phyloP scores from a whole-genome alignment of 2,329 filamentous ascomycete species.

The Xylaria sp. region DNA sequence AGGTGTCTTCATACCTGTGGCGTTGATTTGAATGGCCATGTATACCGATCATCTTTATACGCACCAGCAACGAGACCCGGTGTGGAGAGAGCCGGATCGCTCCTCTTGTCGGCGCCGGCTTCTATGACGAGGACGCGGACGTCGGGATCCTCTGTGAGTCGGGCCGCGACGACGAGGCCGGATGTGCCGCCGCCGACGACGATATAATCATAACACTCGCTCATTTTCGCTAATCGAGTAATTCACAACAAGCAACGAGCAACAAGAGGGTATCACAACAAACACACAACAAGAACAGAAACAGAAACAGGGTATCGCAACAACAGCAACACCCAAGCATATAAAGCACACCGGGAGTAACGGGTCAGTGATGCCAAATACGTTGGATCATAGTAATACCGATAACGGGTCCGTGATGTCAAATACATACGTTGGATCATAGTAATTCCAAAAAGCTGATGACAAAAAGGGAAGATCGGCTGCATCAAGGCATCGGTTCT shows the following conservation, averaged over 20 bases:
- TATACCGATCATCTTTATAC: constrained; percentile 32
- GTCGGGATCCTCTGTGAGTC: constrained; percentile 36
- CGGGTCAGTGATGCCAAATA: no score
- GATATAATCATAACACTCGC: constrained; percentile 40
- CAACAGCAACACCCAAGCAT: no score
- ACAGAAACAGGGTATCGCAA: no score
- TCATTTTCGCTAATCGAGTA: constrained; percentile 10
- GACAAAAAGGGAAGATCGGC: no score
- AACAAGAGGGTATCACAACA: not conserved
- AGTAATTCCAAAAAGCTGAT: no score
- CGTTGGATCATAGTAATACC: no score
- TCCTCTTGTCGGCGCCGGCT: constrained; percentile 33
- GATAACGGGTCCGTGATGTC: no score
- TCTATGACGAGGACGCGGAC: constrained; percentile 38
- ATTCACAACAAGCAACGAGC: not conserved
- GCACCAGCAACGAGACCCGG: constrained; percentile 31
- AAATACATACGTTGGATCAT: no score
- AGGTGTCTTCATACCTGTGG: constrained; percentile 29
- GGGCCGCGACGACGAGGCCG: constrained; percentile 43
- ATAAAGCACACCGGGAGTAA: no score
- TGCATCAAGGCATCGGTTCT: no score
- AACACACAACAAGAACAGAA: not conserved
- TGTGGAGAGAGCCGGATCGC: constrained; percentile 34
- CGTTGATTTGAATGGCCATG: constrained; percentile 37
- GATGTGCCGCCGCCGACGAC: constrained; percentile 48